Percentiles rank a stretch among this genome's conserved stretches.
These are phyloP conservation scores for Firmiana major DNA, from an alignment of 345 rosid species.

Conservation along the genomic window DNA sequence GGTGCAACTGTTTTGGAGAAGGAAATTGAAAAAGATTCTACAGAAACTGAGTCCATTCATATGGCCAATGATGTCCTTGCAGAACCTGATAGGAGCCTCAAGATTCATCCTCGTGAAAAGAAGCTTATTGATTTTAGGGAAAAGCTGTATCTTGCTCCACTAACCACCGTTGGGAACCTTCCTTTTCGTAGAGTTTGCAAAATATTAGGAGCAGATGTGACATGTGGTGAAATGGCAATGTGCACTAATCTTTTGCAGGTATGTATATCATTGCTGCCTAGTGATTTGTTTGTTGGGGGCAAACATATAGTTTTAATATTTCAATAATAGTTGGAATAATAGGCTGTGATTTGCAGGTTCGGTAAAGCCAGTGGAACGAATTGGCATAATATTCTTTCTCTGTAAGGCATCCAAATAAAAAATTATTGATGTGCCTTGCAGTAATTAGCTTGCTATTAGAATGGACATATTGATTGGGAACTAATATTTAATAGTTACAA, in stretches of 20 bases:
- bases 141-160: constrained; percentile 88
- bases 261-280: constrained; percentile 12
- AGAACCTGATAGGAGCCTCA: constrained; percentile 58
- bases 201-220: constrained; percentile 82
- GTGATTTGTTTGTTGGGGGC: background rate
- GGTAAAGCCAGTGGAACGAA: background rate
- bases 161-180: constrained; percentile 96
- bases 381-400: background rate
- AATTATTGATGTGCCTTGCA: background rate
- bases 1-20: constrained; percentile 34
- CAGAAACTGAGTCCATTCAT: constrained; percentile 25
- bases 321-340: background rate
- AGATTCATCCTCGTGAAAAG: constrained; percentile 72
- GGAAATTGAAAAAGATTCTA: constrained; percentile 22
- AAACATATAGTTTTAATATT: background rate
- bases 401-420: background rate
- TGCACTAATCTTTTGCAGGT: constrained; percentile 96
- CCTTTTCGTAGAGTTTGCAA: constrained; percentile 96
- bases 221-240: constrained; percentile 99
- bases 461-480: background rate
- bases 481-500: background rate
- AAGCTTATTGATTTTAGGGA: constrained; percentile 85
- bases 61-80: constrained; percentile 22
- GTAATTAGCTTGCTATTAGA: background rate
- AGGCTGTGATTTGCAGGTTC: background rate